These are phyloP conservation scores for Cladophialophora psammophila DNA, from an alignment of 2,329 filamentous ascomycete species.

Conservation along the genomic window DNA sequence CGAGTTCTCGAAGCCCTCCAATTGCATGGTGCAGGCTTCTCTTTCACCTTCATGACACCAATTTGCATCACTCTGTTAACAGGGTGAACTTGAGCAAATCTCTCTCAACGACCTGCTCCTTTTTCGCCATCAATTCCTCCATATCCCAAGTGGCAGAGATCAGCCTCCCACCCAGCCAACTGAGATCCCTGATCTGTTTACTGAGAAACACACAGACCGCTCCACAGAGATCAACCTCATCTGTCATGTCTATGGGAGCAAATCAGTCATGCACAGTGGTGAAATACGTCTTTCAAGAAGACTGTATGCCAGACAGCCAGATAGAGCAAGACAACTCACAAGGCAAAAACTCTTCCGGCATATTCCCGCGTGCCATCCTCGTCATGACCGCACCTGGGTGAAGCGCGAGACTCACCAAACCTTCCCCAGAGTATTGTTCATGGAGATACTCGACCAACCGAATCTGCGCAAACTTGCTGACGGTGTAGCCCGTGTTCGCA, in stretches of 20 bases:
- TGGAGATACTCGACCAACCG: conserved; percentile 50
- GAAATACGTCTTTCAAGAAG: background rate
- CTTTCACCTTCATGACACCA: background rate
- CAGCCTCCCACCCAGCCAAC: conserved; percentile 35
- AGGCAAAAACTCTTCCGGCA: conserved; percentile 39
- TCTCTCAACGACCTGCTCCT: conserved; percentile 27
- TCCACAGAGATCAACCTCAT: conserved; percentile 42
- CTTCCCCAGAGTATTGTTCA: conserved; percentile 45
- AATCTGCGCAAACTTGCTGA: conserved; percentile 49
- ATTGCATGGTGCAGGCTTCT: background rate
- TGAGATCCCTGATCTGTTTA: conserved; percentile 14
- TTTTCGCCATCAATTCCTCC: conserved; percentile 31
- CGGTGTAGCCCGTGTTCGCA: conserved; percentile 50
- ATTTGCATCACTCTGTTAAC: conserved; percentile 14
- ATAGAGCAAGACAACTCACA: conserved; percentile 21
- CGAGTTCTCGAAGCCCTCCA: background rate
- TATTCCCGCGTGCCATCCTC: conserved; percentile 45
- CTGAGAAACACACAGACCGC: conserved; percentile 41
- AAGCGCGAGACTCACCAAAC: conserved; percentile 44
- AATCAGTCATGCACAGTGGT: conserved; percentile 8
- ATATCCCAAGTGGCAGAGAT: conserved; percentile 36
- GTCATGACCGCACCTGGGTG: conserved; percentile 50
- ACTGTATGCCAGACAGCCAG: background rate
- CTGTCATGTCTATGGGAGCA: conserved; percentile 32
- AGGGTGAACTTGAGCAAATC: conserved; percentile 35